A percentile compares a stretch with the other conserved stretches of the same genome.
Conservation (phyloP, 768 basidiomycete genomes). For the Auricularia sp. region DNA sequence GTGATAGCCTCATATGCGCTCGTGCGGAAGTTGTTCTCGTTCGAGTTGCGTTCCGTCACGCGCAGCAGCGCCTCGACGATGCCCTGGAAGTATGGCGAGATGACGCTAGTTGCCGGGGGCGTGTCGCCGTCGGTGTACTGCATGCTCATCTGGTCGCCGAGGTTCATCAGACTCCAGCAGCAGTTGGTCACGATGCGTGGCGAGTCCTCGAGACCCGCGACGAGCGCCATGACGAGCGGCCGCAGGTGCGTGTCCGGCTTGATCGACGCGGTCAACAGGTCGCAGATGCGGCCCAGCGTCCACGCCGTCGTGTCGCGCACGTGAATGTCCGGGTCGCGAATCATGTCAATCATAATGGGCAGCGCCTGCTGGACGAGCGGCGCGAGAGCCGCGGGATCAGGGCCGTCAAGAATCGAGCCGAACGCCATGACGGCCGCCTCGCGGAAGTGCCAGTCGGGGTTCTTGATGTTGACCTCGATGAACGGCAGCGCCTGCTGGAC, state of each 20-base stretch:
- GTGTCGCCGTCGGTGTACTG: conserved; percentile 57
- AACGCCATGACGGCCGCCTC: conserved; percentile 99
- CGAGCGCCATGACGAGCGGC: conserved; percentile 71
- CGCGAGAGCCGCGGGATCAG: conserved; percentile 75
- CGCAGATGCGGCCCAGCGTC: conserved; percentile 94
- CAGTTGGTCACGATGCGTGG: conserved; percentile 87
- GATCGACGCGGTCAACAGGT: conserved; percentile 74
- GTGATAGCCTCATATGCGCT: conserved; percentile 95
- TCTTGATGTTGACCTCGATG: conserved; percentile 92
- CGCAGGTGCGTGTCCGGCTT: conserved; percentile 84
- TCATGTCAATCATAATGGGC: conserved; percentile 90
- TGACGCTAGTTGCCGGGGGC: conserved; percentile 45
- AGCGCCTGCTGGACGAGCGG: conserved; percentile 92
- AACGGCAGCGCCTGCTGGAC: conserved; percentile 93
- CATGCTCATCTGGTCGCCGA: conserved; percentile 75
- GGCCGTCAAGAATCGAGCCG: conserved; percentile 94
- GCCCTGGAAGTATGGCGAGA: conserved; percentile 84
- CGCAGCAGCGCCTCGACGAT: conserved; percentile 74
- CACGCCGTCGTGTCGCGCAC: conserved; percentile 97
- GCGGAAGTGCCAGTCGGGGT: conserved; percentile 85
- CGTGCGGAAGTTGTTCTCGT: conserved; percentile 88
- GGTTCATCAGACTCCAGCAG: conserved; percentile 94
- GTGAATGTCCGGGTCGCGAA: conserved; percentile 71
- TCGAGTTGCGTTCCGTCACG: conserved; percentile 79
- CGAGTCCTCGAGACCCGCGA: conserved; percentile 66